These are phyloP conservation scores for Fusarium paranaense DNA, from an alignment of 2,329 filamentous ascomycete genomes.

Conservation along the genomic window DNA sequence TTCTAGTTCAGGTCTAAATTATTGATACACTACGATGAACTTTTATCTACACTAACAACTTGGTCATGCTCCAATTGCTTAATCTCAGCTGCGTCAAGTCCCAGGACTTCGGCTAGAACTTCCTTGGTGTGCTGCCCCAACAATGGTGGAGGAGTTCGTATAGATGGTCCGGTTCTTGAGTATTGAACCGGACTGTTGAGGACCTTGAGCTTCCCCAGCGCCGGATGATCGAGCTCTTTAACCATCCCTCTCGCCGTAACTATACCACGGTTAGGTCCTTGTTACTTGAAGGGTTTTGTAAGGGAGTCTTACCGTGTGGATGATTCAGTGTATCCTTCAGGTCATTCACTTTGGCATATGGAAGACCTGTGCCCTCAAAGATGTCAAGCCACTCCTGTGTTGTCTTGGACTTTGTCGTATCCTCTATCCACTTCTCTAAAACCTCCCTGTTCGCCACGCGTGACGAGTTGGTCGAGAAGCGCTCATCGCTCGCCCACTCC, in stretches of 20 bases:
- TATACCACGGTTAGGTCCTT: neutral
- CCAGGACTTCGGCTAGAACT: conserved; percentile 60
- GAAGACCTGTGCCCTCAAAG: conserved; percentile 88
- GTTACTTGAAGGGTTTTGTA: too few species aligned
- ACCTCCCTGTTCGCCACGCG: conserved; percentile 77
- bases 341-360: conserved; percentile 92
- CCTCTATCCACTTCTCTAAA: conserved; percentile 83
- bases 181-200: conserved; percentile 96
- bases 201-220: conserved; percentile 85
- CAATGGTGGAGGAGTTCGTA: conserved; percentile 82
- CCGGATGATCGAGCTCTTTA: conserved; percentile 81
- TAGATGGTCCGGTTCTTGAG: conserved; percentile 79
- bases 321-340: conserved; percentile 85
- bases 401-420: conserved; percentile 76
- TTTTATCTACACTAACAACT: neutral
- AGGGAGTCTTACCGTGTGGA: conserved; percentile 72
- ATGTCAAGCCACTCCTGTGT: conserved; percentile 88
- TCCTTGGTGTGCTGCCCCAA: conserved; percentile 88
- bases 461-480: conserved; percentile 69
- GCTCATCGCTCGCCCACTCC: conserved; percentile 68
- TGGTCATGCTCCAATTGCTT: neutral
- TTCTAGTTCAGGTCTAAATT: neutral
- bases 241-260: conserved; percentile 82
- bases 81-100: neutral
- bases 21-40: neutral